Evolutionary conservation across 1,139 yeast species (phyloP), one percentile per base, ranked within the genome.

Genomic region (Pichia sp.): DNA sequence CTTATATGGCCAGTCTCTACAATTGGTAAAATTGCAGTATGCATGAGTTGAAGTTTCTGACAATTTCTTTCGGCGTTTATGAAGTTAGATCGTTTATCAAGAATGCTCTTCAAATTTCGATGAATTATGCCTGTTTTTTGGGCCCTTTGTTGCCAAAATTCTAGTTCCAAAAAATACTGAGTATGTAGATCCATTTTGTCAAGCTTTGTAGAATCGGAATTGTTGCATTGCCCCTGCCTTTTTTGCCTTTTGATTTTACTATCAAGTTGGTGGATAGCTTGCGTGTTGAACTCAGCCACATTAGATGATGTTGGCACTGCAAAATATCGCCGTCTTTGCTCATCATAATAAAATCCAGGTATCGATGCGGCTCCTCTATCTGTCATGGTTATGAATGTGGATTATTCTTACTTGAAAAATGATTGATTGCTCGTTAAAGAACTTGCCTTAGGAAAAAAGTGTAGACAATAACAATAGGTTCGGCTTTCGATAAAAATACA

Each of bases 341-440:
- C 51, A 37, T 55, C 55, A 34, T 23, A 55, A 31, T 43, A 50
- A 9, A 52, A 48, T 3, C 58, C 58, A 0, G 56, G 54, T 8
- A 55, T 42, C n/a, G 44, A 47, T 22, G 36, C 45, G 6, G n/a
- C 16, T 4, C 18, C n/a, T 19, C 40, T 40, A 21, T 16, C 36
- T n/a, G 50, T 21, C 55, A 52, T 25, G n/a, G n/a, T n/a, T n/a
- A n/a, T n/a, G n/a, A n/a, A n/a, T n/a, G n/a, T n/a, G n/a, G n/a
- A n/a, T n/a, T n/a, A n/a, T n/a, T n/a, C n/a, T n/a, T n/a, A n/a
- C n/a, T n/a, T 25, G 28, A 25, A 25, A 25, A 25, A 25, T 25
- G n/a, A n/a, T n/a, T n/a, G n/a, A n/a, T n/a, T n/a, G n/a, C n/a
- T n/a, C n/a, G n/a, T 51, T 28, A 26, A 26, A 9, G 30, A 26